Conservation (phyloP, 2,329 filamentous ascomycete species). For the Ambrosiella cleistominuta region DNA sequence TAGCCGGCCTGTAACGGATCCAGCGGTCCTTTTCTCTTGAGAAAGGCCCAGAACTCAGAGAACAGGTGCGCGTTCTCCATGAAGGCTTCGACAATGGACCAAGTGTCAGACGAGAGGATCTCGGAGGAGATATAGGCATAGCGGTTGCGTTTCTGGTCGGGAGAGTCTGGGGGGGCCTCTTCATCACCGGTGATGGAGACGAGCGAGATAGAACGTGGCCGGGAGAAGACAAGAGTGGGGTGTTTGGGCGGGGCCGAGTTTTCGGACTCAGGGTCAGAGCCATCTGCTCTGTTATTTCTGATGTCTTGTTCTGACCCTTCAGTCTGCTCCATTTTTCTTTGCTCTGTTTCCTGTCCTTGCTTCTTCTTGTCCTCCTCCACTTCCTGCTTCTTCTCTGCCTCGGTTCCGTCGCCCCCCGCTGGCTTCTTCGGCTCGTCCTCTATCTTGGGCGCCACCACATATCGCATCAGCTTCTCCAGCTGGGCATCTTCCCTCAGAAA, state of each 20-base stretch:
- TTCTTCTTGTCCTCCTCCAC: too few species aligned
- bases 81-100: constrained; percentile 86
- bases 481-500: constrained; percentile 78
- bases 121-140: constrained; percentile 90
- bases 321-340: too few species aligned
- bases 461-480: constrained; percentile 70
- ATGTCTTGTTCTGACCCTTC: too few species aligned
- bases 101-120: constrained; percentile 85
- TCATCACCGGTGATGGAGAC: constrained; percentile 24
- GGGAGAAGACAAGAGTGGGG: constrained; percentile 26
- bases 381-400: too few species aligned
- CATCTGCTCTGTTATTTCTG: constrained; percentile 14
- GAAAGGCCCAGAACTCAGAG: constrained; percentile 76
- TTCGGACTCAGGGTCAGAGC: constrained; percentile 30
- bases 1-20: constrained; percentile 92
- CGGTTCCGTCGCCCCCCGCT: too few species aligned
- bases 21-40: constrained; percentile 66
- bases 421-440: too few species aligned
- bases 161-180: constrained; percentile 48
- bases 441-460: constrained; percentile 57
- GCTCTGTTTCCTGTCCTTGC: too few species aligned
- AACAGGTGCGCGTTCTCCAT: constrained; percentile 68
- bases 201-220: constrained; percentile 36
- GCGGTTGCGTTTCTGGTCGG: constrained; percentile 78
- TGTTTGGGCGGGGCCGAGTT: constrained; percentile 24